Percentiles rank a stretch among this genome's conserved stretches.
Conservation (phyloP, 2,329 filamentous ascomycete genomes). For the Alternaria angustiovoidea region DNA sequence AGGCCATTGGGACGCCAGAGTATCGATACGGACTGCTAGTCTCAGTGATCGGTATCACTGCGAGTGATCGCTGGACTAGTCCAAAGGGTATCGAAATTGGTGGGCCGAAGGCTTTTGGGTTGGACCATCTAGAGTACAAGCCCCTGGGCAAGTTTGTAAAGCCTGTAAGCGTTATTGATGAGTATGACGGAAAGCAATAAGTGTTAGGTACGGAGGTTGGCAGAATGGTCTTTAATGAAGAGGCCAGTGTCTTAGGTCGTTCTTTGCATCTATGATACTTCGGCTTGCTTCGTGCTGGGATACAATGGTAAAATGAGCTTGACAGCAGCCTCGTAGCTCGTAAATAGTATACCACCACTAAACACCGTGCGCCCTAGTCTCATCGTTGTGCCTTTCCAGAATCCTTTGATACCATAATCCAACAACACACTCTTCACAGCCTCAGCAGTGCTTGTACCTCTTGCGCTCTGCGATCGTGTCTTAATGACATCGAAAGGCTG, state of each 20-base stretch:
- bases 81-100: slow-evolving; percentile 59
- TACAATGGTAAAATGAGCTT: slow-evolving; percentile 57
- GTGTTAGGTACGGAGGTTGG: not conserved
- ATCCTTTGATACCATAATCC: slow-evolving; percentile 66
- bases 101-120: slow-evolving; percentile 60
- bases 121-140: slow-evolving; percentile 59
- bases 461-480: slow-evolving; percentile 68
- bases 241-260: not conserved
- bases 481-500: slow-evolving; percentile 72
- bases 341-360: slow-evolving; percentile 72
- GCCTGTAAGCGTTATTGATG: slow-evolving; percentile 63
- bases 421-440: slow-evolving; percentile 63
- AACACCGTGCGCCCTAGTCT: slow-evolving; percentile 69
- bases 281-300: slow-evolving; percentile 25
- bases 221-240: not conserved
- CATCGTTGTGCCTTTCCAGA: slow-evolving; percentile 76
- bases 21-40: slow-evolving; percentile 64
- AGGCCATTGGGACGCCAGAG: slow-evolving; percentile 62
- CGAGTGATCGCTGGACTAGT: slow-evolving; percentile 64
- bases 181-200: slow-evolving; percentile 49
- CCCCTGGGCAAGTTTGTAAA: slow-evolving; percentile 62
- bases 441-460: slow-evolving; percentile 65
- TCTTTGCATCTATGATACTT: slow-evolving; percentile 29
- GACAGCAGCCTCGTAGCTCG: slow-evolving; percentile 67
- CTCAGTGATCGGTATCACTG: slow-evolving; percentile 63